phyloP scores from a whole-genome alignment of 2,329 filamentous ascomycete genomes.

The Penicillium sp. region DNA sequence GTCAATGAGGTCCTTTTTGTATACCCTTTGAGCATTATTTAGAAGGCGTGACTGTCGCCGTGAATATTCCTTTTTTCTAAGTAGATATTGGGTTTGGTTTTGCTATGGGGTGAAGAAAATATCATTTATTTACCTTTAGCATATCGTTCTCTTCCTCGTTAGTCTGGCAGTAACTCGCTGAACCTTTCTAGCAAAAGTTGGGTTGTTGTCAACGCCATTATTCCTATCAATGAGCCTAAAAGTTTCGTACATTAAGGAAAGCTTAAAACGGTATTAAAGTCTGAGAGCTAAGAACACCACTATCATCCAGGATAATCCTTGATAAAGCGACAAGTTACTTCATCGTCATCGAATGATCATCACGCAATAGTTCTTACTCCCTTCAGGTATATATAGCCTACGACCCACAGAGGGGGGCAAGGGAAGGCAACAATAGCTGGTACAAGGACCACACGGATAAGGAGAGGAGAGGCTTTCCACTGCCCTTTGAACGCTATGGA shows the following conservation, averaged over 20 bases:
- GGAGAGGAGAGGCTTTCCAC: neutral
- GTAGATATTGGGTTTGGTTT: neutral
- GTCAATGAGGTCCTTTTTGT: constrained; percentile 16
- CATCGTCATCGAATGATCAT: neutral
- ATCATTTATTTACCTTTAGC: neutral
- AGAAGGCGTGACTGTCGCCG: neutral
- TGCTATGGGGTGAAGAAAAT: neutral
- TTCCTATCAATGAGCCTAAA: neutral
- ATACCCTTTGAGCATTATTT: neutral
- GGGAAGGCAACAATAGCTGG: neutral
- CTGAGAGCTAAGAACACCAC: neutral
- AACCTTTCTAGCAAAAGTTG: neutral
- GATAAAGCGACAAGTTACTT: neutral
- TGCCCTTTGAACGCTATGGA: neutral
- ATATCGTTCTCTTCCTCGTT: neutral
- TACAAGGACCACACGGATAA: neutral
- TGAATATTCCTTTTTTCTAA: neutral
- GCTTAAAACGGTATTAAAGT: neutral
- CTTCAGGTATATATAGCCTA: neutral
- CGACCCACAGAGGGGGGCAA: neutral
- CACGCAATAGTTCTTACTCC: neutral
- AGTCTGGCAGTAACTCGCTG: neutral
- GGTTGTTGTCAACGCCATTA: neutral
- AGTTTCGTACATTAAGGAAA: neutral
- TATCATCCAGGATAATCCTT: neutral